These are phyloP conservation scores for Rhytidiadelphus loreus DNA, from an alignment of 225 moss, liverwort and hornwort genomes.

Conservation along the genomic window DNA sequence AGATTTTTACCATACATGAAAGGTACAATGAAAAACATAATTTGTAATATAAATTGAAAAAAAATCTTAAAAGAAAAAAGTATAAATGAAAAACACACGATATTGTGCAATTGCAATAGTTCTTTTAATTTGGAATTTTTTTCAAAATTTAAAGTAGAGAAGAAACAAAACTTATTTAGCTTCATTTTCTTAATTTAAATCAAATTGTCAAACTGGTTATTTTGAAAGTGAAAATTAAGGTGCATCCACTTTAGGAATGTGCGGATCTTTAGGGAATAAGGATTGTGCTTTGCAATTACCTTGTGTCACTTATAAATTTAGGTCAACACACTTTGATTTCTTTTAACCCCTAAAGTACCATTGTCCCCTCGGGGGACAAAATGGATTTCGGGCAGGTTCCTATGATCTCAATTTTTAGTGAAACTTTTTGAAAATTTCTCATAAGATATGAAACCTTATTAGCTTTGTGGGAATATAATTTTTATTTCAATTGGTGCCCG, in stretches of 20 bases:
- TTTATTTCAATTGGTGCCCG: too few species aligned
- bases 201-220: background rate
- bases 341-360: too few species aligned
- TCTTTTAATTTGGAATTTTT: background rate
- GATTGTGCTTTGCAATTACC: background rate
- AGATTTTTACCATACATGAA: background rate
- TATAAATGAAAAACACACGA: rapidly evolving
- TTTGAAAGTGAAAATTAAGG: background rate
- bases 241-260: background rate
- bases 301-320: background rate
- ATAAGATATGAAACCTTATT: too few species aligned
- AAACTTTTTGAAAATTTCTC: too few species aligned
- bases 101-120: background rate
- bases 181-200: background rate
- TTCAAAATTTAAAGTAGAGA: background rate
- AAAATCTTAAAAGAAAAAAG: background rate
- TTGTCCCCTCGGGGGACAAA: too few species aligned
- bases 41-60: background rate
- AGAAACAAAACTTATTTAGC: background rate
- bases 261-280: rapidly evolving
- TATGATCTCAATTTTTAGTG: too few species aligned
- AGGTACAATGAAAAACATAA: background rate
- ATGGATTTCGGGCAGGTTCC: too few species aligned
- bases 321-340: background rate
- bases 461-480: too few species aligned